These are phyloP conservation scores for Cadophora gregata DNA, from an alignment of 2,329 filamentous ascomycete genomes.

Conservation along the genomic window DNA sequence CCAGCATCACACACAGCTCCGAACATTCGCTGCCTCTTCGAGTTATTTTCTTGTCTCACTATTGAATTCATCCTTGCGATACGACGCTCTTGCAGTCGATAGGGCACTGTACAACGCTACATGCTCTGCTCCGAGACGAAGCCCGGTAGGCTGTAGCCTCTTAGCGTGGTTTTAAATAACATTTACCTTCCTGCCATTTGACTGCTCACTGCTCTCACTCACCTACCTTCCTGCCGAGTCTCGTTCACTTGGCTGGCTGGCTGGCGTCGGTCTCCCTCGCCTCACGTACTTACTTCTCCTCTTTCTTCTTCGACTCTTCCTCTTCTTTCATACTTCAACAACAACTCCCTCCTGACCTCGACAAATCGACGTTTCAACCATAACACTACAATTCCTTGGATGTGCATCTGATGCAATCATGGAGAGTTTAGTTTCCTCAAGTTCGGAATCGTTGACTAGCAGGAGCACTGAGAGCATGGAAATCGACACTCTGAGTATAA, in stretches of 20 bases:
- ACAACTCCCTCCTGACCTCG: slow-evolving; percentile 9
- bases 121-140: slow-evolving; percentile 26
- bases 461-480: slow-evolving; percentile 39
- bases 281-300: slow-evolving; percentile 18
- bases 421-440: slow-evolving; percentile 28
- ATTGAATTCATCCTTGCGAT: slow-evolving; percentile 10
- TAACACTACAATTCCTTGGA: background rate
- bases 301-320: slow-evolving; percentile 10
- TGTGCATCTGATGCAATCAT: slow-evolving; percentile 21
- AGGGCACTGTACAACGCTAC: slow-evolving; percentile 18
- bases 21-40: background rate
- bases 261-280: slow-evolving; percentile 5
- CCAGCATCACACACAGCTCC: background rate
- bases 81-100: slow-evolving; percentile 16
- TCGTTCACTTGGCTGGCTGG: background rate
- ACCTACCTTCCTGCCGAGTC: background rate
- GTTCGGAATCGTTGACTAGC: slow-evolving; percentile 39
- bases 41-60: background rate
- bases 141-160: slow-evolving; percentile 8
- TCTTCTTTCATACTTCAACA: slow-evolving; percentile 15
- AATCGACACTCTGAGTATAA: slow-evolving; percentile 33
- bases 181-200: slow-evolving; percentile 19
- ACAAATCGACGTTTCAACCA: slow-evolving; percentile 5
- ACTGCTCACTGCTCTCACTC: background rate
- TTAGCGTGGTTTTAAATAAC: slow-evolving; percentile 35